Evolutionary conservation across 2,329 filamentous ascomycete genomes (phyloP).

Genomic region (Phialemoniopsis sp.): DNA sequence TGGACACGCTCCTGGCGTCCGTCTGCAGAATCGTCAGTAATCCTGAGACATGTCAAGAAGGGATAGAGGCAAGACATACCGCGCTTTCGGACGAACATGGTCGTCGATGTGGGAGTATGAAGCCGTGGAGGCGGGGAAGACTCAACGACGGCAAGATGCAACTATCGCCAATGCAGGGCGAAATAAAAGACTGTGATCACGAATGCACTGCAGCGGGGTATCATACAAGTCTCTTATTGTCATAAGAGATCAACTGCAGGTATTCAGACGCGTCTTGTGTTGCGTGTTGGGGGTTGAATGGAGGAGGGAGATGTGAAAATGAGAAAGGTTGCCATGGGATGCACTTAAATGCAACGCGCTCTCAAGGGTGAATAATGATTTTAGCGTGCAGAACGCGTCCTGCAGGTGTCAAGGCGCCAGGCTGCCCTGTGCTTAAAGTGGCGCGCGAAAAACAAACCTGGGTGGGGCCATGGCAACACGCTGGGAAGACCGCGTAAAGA

Average conservation of each 20-base stretch:
- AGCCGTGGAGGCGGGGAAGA: conserved; percentile 3
- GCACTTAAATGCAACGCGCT: conserved; percentile 3
- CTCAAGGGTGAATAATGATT: too few relatives aligned
- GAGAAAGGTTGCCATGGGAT: conserved; percentile 8
- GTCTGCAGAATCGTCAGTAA: conserved; percentile 52
- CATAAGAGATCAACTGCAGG: too few relatives aligned
- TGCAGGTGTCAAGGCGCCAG: not conserved
- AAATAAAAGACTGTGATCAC: not conserved
- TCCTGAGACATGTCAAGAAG: too few relatives aligned
- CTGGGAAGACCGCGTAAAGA: too few relatives aligned
- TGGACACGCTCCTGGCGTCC: conserved; percentile 99
- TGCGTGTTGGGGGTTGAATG: conserved; percentile 6
- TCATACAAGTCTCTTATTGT: too few relatives aligned
- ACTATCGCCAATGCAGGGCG: too few relatives aligned
- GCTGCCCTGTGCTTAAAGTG: not conserved
- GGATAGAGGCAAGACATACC: conserved; percentile 35
- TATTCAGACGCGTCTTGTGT: too few relatives aligned
- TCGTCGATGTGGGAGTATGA: conserved; percentile 17
- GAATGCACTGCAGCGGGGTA: too few relatives aligned
- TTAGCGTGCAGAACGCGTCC: conserved; percentile 1
- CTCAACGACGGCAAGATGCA: too few relatives aligned
- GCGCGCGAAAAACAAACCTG: conserved; percentile 1
- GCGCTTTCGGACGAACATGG: conserved; percentile 62
- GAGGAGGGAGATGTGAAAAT: conserved; percentile 8
- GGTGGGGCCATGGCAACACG: not conserved